Percentiles rank a stretch among this genome's conserved stretches.
phyloP scores from a whole-genome alignment of 106 monocot species.

The Xerophyta viscosa region DNA sequence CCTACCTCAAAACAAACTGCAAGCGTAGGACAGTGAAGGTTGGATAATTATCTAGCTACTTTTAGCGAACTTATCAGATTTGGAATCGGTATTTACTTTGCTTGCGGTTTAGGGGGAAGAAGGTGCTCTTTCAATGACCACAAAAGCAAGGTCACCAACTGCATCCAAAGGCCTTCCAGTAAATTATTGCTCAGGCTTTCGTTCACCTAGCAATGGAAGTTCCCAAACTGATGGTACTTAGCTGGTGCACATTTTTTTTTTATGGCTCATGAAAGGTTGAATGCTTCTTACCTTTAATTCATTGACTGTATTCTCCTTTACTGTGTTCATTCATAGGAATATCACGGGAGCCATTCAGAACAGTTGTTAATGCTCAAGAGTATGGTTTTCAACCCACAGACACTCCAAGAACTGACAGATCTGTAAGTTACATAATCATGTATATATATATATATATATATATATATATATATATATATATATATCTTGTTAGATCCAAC shows the following conservation, averaged over 20 bases:
- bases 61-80: too few species aligned
- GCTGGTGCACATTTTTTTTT: not conserved
- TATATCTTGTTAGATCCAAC: too few species aligned
- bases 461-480: too few species aligned
- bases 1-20: too few species aligned
- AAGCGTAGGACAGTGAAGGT: too few species aligned
- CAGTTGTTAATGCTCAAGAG: constrained; percentile 59
- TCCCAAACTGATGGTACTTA: constrained; percentile 70
- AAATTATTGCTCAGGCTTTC: constrained; percentile 87
- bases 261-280: not conserved
- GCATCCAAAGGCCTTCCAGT: constrained; percentile 96
- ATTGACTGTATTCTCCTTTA: not conserved
- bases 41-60: too few species aligned
- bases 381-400: constrained; percentile 85
- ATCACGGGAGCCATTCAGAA: constrained; percentile 57
- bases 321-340: constrained; percentile 35
- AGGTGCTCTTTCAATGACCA: constrained; percentile 93
- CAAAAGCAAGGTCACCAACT: constrained; percentile 60
- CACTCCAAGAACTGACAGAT: constrained; percentile 98
- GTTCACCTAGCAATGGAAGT: constrained; percentile 19
- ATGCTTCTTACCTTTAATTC: not conserved
- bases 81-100: too few species aligned
- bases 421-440: constrained; percentile 34
- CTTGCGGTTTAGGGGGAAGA: constrained; percentile 67
- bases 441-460: too few species aligned